Base-by-base conservation (phyloP, 2,329 filamentous ascomycete genomes). In the Coniochaeta sp. region DNA sequence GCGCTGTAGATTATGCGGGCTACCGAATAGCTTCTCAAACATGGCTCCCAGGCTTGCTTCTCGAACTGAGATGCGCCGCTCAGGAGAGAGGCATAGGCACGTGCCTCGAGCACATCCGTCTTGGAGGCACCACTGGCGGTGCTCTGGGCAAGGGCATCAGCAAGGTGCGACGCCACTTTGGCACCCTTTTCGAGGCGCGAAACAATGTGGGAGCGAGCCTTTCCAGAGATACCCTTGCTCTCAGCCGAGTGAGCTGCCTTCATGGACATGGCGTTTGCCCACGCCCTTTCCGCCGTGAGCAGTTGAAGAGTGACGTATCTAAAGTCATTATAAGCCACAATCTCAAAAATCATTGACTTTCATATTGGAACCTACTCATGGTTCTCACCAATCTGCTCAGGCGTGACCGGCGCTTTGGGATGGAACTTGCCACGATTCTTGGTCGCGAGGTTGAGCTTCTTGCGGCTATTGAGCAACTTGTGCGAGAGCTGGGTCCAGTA, bases 201-300 rank as follows among this genome's bases (percentile, higher is more conserved):
- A 60, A 96, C 85, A 43, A 98, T 95, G 73, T 99, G 93, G 59
- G 89, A 89, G 70, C 92, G 87, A 19, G 90, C 89, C 58, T 89
- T 86, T 62, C 92, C 89, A 31, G 87, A 84, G 64, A 96, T 89
- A 57, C 87, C 88, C 73, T 91, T 90, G 62, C 88, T 86, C 67
- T 95, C 91, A 67, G 89, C 83, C 43, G 90, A 85, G 71, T 96
- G 91, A 22, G 85, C 79, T 4, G 91, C 84, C 75, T 96, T 97
- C 82, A 97, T 91, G 71, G 89, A 87, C 92, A 98, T 96, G 61
- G 93, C 93, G 73, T 96, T 89, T 40, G 95, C 93, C 91, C 92
- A 98, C 58, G 93, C 91, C 64, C 95, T 85, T 77, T 99, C 95
- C 62, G 93, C 87, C 43, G 87, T 90, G 69, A 97, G 85, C 60